These are phyloP conservation scores for Blattamonas nauphoetae DNA, from an alignment of 78 protist species.

Conservation along the genomic window DNA sequence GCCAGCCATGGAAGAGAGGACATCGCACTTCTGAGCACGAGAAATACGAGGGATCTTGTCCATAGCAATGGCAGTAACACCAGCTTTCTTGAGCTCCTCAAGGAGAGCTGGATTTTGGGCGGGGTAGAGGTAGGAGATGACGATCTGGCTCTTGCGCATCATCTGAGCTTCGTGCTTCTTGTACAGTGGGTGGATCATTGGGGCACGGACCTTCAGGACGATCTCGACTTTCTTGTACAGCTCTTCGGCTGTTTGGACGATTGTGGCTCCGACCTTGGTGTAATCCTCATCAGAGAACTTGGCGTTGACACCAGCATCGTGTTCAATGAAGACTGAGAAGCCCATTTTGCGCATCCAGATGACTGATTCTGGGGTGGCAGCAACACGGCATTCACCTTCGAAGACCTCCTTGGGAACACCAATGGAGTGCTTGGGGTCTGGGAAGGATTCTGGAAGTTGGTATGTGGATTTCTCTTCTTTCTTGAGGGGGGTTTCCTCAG, in stretches of 20 bases:
- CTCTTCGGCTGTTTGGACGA: background rate
- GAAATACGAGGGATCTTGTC: conserved; percentile 77
- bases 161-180: conserved; percentile 8
- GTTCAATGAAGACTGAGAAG: conserved; percentile 17
- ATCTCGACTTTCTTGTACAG: conserved; percentile 18
- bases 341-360: conserved; percentile 41
- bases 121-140: conserved; percentile 16
- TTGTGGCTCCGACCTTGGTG: conserved; percentile 23
- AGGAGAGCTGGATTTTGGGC: background rate
- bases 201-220: conserved; percentile 21
- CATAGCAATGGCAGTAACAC: conserved; percentile 67
- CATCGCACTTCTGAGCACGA: conserved; percentile 85
- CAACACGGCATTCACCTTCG: conserved; percentile 30
- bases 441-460: background rate
- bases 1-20: conserved; percentile 81
- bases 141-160: background rate
- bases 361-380: conserved; percentile 18
- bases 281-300: conserved; percentile 29
- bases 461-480: background rate
- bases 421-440: background rate
- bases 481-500: background rate
- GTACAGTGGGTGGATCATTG: background rate
- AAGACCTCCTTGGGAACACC: conserved; percentile 15
- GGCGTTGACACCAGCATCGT: conserved; percentile 40
- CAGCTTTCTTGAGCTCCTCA: background rate